Percentiles rank a stretch among this genome's conserved stretches.
Conservation (phyloP, 192 early-diverging fungal species). For the Lunasporangiospora selenospora region DNA sequence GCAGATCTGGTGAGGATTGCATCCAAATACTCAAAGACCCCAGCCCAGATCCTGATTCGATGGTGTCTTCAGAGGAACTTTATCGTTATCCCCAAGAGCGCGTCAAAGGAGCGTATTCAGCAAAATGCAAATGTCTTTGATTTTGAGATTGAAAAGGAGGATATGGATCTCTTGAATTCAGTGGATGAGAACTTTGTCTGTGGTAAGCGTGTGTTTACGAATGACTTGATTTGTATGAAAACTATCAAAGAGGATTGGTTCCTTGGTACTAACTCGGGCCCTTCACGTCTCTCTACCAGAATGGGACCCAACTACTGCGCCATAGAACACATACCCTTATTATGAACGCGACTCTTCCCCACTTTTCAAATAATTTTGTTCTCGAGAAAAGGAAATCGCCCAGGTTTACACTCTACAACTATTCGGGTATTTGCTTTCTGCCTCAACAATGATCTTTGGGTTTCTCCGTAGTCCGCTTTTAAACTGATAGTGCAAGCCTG, state of each 20-base stretch:
- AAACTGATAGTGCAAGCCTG: too few species aligned
- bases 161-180: conserved; percentile 57
- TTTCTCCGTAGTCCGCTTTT: not conserved
- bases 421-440: not conserved
- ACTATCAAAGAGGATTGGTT: not conserved
- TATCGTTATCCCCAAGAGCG: too few species aligned
- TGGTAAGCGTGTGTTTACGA: too few species aligned
- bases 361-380: too few species aligned
- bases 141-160: conserved; percentile 1
- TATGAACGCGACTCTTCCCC: not conserved
- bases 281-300: not conserved
- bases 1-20: too few species aligned
- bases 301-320: conserved; percentile 1
- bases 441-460: not conserved
- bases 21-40: too few species aligned
- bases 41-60: too few species aligned
- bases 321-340: not conserved
- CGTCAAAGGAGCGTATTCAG: too few species aligned
- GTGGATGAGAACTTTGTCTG: conserved; percentile 22
- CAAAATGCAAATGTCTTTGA: not conserved
- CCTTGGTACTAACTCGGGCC: not conserved
- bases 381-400: too few species aligned
- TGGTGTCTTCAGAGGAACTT: too few species aligned
- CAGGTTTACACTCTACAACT: too few species aligned
- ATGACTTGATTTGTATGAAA: not conserved